Base-by-base conservation (phyloP, 2,329 filamentous ascomycete genomes). In the Fusarium sublunatum region DNA sequence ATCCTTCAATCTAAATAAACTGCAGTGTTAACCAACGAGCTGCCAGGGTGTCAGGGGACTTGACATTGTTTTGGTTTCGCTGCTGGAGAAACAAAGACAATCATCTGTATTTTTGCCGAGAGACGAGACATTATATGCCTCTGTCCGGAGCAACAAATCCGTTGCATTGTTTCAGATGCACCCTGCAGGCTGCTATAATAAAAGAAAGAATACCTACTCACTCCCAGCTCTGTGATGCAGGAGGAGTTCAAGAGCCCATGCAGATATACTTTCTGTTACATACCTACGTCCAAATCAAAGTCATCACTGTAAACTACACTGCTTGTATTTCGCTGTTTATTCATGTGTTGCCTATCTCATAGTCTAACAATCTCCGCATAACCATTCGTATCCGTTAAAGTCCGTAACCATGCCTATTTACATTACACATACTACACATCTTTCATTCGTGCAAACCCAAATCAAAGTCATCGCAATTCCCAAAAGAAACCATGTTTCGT, bases 331-430 rank as follows among this genome's bases (percentile, higher is more conserved):
- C 36, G 50, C 46, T 58, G 42, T 40, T 65, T 29, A 19, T 19
- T 19, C 26, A 26, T 56, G 45, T 51, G 42, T 57, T 34, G 36
- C 42, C 45, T 57, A 57, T 56, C 26, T 56, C 42, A 13, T 55
- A 45, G n/a, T 58, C 48, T 59, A 59, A 38, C 45, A 59, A 59
- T 51, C 58, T 51, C 44, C 44, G n/a, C 61, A 54, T 47, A 35
- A 26, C 40, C 39, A 45, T 53, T 65, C 58, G 44, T 65, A 46
- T 46, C 58, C 58, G 42, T 63, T 29, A 46, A 38, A 52, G 54
- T 42, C 60, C 59, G 40, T 65, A 49, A 63, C 41, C 53, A 44
- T 58, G 32, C 56, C 56, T 65, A 43, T 58, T 57, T 65, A 65
- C 61, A 49, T 65, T 55, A 56, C 35, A 61, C 56, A 60, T 61